Evolutionary conservation across 139 green algal species (phyloP).

Genomic region (Chlorella sp.): DNA sequence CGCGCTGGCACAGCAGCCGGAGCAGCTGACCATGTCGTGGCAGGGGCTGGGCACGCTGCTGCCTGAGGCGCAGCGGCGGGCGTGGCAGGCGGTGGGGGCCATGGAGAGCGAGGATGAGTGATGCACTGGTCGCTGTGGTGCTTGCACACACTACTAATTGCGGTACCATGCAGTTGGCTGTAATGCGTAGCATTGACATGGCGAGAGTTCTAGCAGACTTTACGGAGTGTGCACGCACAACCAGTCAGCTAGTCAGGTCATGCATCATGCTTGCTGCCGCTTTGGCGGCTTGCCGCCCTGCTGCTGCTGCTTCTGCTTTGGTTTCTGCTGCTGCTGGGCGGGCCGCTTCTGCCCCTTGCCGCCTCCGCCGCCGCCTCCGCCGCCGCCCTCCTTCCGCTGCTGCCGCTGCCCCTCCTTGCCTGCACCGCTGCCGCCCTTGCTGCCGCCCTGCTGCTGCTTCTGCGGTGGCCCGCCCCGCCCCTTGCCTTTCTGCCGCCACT

Average conservation of each 20-base stretch:
- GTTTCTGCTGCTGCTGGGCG: background rate
- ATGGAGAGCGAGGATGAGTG: background rate
- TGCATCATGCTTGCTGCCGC: background rate
- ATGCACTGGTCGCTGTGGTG: too few species aligned
- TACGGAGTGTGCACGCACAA: too few species aligned
- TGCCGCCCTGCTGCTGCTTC: background rate
- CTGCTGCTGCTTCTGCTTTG: background rate
- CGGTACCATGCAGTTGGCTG: too few species aligned
- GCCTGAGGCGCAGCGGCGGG: background rate
- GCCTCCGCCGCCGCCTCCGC: background rate
- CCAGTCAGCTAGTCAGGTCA: too few species aligned
- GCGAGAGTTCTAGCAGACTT: too few species aligned
- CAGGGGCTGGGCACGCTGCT: background rate
- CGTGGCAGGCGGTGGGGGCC: background rate
- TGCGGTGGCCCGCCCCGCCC: background rate
- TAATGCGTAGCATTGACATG: too few species aligned
- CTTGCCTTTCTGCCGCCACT: slow-evolving; percentile 1
- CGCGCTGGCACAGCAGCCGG: background rate
- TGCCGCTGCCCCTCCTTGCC: background rate
- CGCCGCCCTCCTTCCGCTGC: background rate
- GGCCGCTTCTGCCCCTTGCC: background rate
- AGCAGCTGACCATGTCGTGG: background rate
- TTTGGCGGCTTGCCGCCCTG: background rate
- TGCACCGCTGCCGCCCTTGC: background rate
- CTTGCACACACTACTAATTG: too few species aligned